A percentile compares a stretch with the other conserved stretches of the same genome.
phyloP scores from a whole-genome alignment of 148 eudicot genomes.

The Diospyros lotus region DNA sequence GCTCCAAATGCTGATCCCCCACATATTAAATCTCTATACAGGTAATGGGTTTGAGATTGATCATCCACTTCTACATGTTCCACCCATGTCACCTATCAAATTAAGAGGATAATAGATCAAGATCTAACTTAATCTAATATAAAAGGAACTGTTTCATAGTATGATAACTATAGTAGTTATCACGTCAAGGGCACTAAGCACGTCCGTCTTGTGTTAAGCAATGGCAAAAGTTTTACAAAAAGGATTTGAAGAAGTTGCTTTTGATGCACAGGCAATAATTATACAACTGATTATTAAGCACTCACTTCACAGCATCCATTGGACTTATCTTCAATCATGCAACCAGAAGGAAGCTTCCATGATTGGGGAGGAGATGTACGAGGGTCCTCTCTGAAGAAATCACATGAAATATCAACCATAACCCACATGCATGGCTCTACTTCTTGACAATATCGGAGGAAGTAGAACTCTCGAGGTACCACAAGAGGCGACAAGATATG shows the following conservation, averaged over 20 bases:
- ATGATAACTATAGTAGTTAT: no score
- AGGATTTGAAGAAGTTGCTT: neutral
- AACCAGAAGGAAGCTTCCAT: slow-evolving; percentile 66
- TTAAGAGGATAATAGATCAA: neutral
- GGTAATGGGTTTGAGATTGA: slow-evolving; percentile 15
- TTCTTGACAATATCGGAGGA: slow-evolving; percentile 41
- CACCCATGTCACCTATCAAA: slow-evolving; percentile 32
- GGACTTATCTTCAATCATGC: slow-evolving; percentile 39
- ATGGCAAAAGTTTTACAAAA: neutral
- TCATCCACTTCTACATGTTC: slow-evolving; percentile 38
- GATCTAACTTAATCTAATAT: neutral
- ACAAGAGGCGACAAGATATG: slow-evolving; percentile 46
- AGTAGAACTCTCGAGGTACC: slow-evolving; percentile 38
- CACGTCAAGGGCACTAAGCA: no score
- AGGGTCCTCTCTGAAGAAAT: slow-evolving; percentile 17
- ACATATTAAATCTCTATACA: slow-evolving; percentile 26
- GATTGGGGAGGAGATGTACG: slow-evolving; percentile 20
- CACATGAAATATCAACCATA: slow-evolving; percentile 41
- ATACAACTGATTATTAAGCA: neutral
- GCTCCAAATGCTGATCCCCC: slow-evolving; percentile 20
- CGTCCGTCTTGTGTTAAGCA: no score
- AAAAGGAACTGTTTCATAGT: neutral
- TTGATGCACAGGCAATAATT: neutral
- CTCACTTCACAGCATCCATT: slow-evolving; percentile 37
- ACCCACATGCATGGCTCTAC: slow-evolving; percentile 37